These are phyloP conservation scores for Flaveria sonorensis DNA, from an alignment of 129 eudicot genomes.

Conservation along the genomic window DNA sequence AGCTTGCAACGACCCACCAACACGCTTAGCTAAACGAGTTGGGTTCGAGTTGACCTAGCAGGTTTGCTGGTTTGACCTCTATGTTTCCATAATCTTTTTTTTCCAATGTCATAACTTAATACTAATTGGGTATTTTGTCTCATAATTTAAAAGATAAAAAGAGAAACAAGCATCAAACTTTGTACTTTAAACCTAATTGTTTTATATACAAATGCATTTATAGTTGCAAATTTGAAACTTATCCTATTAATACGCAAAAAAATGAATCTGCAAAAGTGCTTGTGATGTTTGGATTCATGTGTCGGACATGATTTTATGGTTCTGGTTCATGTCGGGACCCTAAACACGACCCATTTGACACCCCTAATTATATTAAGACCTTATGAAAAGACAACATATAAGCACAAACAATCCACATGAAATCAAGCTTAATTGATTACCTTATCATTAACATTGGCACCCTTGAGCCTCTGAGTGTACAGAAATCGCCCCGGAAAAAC, in stretches of 20 bases:
- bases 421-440: conserved; percentile 35
- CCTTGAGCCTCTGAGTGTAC: conserved; percentile 85
- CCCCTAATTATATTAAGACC: not conserved
- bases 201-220: not conserved
- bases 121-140: not conserved
- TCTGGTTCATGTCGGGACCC: not conserved
- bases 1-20: not conserved
- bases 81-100: not conserved
- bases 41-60: not conserved
- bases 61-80: not conserved
- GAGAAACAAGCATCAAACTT: not conserved
- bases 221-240: not conserved
- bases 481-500: conserved; percentile 88
- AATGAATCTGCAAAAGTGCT: not conserved
- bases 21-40: not conserved
- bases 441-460: conserved; percentile 81
- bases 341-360: not conserved
- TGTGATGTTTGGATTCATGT: not conserved
- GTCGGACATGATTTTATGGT: not conserved
- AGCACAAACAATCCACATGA: conserved; percentile 3
- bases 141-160: not conserved
- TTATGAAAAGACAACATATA: not conserved
- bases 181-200: not conserved
- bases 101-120: not conserved
- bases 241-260: not conserved